Conservation (phyloP, 192 early-diverging fungal genomes). For the Spinellus fusiger region DNA sequence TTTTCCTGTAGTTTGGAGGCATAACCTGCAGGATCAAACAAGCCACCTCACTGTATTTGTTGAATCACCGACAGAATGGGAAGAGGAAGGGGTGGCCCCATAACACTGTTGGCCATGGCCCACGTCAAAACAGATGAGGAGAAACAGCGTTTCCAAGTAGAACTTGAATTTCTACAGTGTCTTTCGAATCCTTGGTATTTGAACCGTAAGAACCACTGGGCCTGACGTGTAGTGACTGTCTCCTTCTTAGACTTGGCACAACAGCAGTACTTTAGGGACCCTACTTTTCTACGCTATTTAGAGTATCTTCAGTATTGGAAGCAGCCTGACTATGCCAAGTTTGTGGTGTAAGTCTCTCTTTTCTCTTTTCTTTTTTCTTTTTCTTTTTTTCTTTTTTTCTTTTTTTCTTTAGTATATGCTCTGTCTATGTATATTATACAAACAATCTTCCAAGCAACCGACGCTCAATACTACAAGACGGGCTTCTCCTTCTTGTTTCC, state of each 20-base stretch:
- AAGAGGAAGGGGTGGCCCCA: no score
- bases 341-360: constrained; percentile 57
- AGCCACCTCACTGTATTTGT: background rate
- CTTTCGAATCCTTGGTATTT: constrained; percentile 93
- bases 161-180: constrained; percentile 95
- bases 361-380: background rate
- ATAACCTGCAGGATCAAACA: background rate
- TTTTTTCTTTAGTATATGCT: background rate
- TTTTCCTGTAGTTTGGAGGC: background rate
- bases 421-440: background rate
- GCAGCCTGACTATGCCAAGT: constrained; percentile 84
- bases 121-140: constrained; percentile 17
- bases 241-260: constrained; percentile 68
- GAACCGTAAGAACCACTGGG: constrained; percentile 49
- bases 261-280: constrained; percentile 77
- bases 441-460: no score
- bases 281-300: constrained; percentile 83
- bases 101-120: background rate
- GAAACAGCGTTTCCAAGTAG: constrained; percentile 69
- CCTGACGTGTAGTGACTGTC: background rate
- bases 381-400: background rate
- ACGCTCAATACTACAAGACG: no score
- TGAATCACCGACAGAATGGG: background rate
- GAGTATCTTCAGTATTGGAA: constrained; percentile 90
- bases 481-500: background rate